A percentile compares a stretch with the other conserved stretches of the same genome.
Conservation (phyloP, 352 stramenopile genomes). For the Peronospora belbahrii region DNA sequence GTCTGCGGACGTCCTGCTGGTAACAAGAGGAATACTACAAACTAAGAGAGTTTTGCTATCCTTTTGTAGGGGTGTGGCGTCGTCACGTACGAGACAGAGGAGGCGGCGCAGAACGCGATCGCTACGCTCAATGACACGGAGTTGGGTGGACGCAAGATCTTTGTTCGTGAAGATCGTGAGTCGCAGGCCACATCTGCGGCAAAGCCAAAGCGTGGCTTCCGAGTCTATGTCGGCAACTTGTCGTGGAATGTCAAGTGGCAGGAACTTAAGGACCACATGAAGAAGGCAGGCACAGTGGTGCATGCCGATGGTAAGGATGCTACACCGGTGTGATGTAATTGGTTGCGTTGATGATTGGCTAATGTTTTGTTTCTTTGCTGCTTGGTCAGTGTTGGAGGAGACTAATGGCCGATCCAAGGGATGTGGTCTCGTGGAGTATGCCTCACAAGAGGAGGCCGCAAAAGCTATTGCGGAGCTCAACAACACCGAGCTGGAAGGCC, state of each 20-base stretch:
- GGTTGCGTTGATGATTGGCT: neutral
- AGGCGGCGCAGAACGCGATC: constrained; percentile 83
- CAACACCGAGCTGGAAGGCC: constrained; percentile 89
- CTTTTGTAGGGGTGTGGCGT: constrained; percentile 85
- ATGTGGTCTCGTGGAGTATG: constrained; percentile 72
- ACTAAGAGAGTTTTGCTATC: neutral
- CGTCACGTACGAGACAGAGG: constrained; percentile 85
- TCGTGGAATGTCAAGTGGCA: constrained; percentile 91
- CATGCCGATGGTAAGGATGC: constrained; percentile 53
- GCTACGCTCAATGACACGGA: constrained; percentile 86
- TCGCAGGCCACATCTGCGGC: constrained; percentile 15
- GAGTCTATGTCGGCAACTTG: constrained; percentile 89
- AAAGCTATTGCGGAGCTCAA: constrained; percentile 86
- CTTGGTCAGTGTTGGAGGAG: constrained; percentile 59
- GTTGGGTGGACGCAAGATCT: constrained; percentile 89
- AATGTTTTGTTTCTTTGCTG: neutral
- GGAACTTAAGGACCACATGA: constrained; percentile 95
- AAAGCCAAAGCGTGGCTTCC: constrained; percentile 37
- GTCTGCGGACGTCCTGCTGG: neutral
- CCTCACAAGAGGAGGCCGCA: constrained; percentile 60
- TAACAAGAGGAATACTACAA: neutral
- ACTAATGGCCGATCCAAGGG: constrained; percentile 86
- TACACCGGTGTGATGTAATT: neutral
- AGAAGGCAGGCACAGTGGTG: constrained; percentile 71
- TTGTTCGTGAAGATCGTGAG: constrained; percentile 91